These are phyloP conservation scores for Aspergillus hiratsukae DNA, from an alignment of 2,329 filamentous ascomycete genomes.

Conservation along the genomic window DNA sequence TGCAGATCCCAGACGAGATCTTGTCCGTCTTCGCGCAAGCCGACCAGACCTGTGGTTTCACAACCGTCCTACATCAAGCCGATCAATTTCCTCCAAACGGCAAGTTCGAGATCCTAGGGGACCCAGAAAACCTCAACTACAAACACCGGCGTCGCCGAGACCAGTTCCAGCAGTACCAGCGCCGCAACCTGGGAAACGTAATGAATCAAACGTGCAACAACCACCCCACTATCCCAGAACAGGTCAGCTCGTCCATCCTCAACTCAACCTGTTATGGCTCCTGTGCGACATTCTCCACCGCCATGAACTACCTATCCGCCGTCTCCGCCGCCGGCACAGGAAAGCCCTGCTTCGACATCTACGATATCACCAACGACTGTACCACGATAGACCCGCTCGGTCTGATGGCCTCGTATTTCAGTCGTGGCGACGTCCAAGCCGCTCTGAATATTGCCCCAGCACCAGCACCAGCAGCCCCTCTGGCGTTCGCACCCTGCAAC, in stretches of 20 bases:
- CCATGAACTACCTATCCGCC: constrained; percentile 26
- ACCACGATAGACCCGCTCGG: constrained; percentile 18
- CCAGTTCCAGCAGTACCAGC: constrained; percentile 2
- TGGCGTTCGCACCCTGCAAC: constrained; percentile 27
- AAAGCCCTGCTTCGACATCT: constrained; percentile 28
- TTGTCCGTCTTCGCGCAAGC: constrained; percentile 25
- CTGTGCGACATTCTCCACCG: constrained; percentile 35
- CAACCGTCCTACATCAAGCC: constrained; percentile 23
- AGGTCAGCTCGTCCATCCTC: constrained; percentile 26
- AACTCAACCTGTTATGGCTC: constrained; percentile 33
- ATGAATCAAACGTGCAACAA: constrained; percentile 19
- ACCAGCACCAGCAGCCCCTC: background rate
- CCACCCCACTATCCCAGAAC: constrained; percentile 20
- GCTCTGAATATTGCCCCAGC: constrained; percentile 25
- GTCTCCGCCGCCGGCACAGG: constrained; percentile 8
- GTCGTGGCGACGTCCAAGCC: constrained; percentile 29
- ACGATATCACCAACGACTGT: constrained; percentile 33
- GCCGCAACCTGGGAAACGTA: constrained; percentile 11
- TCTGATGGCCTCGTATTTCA: constrained; percentile 28
- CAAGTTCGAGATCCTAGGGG: constrained; percentile 28
- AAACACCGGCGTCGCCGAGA: constrained; percentile 2
- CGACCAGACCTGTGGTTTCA: constrained; percentile 31
- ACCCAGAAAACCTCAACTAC: constrained; percentile 29
- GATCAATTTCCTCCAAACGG: constrained; percentile 26
- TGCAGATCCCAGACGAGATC: constrained; percentile 26